Percentiles rank a stretch among this genome's conserved stretches.
Conservation (phyloP, 345 rosid species). For the Salix udensis region DNA sequence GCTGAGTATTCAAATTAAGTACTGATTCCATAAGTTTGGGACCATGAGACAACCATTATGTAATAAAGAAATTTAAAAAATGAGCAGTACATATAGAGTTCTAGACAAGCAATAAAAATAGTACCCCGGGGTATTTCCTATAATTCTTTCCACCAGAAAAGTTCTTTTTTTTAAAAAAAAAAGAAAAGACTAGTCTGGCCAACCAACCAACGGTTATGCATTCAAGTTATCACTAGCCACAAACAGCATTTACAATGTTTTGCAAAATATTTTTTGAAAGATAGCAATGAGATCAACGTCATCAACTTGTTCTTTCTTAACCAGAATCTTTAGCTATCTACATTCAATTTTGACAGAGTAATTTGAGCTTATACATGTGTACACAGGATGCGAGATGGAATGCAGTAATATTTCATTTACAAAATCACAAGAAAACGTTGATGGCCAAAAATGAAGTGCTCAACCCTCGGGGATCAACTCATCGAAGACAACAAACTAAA, state of each 20-base stretch:
- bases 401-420: slow-evolving; percentile 9
- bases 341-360: not conserved
- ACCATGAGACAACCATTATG: not conserved
- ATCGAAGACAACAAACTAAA: slow-evolving; percentile 14
- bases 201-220: not conserved
- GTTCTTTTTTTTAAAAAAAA: not conserved
- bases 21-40: not conserved
- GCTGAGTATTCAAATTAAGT: not conserved
- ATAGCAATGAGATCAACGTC: not conserved
- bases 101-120: not conserved
- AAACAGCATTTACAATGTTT: not conserved
- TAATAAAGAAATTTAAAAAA: too few relatives aligned
- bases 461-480: slow-evolving; percentile 20
- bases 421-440: not conserved
- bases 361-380: not conserved
- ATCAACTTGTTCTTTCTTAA: not conserved
- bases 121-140: not conserved
- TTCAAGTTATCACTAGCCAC: not conserved
- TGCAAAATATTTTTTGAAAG: not conserved
- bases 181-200: not conserved
- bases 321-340: not conserved
- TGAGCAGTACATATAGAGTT: not conserved
- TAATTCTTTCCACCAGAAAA: not conserved
- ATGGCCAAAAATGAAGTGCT: slow-evolving; percentile 25
- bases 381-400: slow-evolving; percentile 13